Conservation (phyloP, 106 monocot species). For the Apostasia shenzhenica region DNA sequence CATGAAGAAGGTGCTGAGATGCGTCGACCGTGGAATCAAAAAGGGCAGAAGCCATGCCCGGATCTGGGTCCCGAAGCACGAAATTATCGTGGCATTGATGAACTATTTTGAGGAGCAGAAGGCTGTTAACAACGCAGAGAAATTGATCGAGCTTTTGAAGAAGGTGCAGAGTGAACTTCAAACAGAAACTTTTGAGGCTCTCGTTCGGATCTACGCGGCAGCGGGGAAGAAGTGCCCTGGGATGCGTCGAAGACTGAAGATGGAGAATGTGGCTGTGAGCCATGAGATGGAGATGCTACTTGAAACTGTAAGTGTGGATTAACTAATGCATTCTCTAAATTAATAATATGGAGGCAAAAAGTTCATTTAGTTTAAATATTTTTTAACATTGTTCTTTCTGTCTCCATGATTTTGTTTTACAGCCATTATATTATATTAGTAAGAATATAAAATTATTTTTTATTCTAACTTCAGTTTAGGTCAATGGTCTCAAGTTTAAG, state of each 20-base stretch:
- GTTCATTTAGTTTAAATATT: too few species aligned
- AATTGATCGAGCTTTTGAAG: constrained; percentile 52
- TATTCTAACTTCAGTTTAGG: too few species aligned
- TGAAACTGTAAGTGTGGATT: constrained; percentile 47
- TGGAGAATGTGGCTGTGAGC: constrained; percentile 60
- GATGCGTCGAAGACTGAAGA: constrained; percentile 68
- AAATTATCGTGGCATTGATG: constrained; percentile 44
- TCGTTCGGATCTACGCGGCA: constrained; percentile 56
- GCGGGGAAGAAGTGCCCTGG: constrained; percentile 58
- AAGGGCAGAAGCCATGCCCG: constrained; percentile 49
- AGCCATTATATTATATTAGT: too few species aligned
- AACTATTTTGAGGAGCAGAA: constrained; percentile 58
- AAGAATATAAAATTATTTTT: too few species aligned
- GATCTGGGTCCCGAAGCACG: constrained; percentile 58
- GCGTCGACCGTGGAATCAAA: constrained; percentile 61
- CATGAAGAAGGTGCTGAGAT: constrained; percentile 45
- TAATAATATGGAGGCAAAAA: background rate
- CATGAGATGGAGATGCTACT: constrained; percentile 54
- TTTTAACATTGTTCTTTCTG: too few species aligned
- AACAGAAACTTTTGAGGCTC: constrained; percentile 46
- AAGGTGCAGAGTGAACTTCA: constrained; percentile 29
- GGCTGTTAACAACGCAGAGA: constrained; percentile 60
- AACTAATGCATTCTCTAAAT: constrained; percentile 5
- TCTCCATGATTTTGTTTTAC: too few species aligned
- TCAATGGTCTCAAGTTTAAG: too few species aligned